Evolutionary conservation across 1,139 yeast genomes (phyloP).

Genomic region (Candida sp.): DNA sequence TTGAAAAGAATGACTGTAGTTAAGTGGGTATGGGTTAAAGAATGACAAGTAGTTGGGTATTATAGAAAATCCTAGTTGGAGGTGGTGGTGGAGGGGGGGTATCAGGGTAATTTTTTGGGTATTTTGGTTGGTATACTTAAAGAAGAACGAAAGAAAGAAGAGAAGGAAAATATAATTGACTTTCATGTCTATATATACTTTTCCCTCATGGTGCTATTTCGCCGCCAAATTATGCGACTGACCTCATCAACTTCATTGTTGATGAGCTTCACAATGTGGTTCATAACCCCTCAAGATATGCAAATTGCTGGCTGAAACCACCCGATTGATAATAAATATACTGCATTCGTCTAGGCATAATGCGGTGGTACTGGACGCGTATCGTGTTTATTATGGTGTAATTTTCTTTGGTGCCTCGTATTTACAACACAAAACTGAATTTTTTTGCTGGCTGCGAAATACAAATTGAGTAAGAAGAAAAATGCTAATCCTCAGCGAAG

Average conservation of each 20-base stretch:
- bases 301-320: neutral
- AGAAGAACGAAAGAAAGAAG: neutral
- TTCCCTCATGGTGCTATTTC: neutral
- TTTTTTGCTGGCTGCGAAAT: slow-evolving; percentile 10
- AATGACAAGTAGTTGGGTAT: slow-evolving; percentile 4
- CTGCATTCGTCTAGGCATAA: neutral
- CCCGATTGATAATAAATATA: neutral
- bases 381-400: neutral
- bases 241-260: neutral
- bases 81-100: neutral
- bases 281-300: neutral
- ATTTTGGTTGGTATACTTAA: neutral
- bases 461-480: slow-evolving; percentile 12
- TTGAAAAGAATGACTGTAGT: slow-evolving; percentile 21
- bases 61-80: neutral
- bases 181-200: neutral
- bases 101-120: neutral
- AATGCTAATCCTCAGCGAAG: neutral
- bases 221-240: neutral
- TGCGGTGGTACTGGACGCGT: neutral
- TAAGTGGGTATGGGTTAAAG: neutral
- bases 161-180: neutral
- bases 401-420: slow-evolving; percentile 10
- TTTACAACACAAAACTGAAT: slow-evolving; percentile 12
- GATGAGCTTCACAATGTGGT: neutral